Percentiles rank a stretch among this genome's conserved stretches.
phyloP scores from a whole-genome alignment of 176 grass and related monocot species.

The Pontederia crassipes region DNA sequence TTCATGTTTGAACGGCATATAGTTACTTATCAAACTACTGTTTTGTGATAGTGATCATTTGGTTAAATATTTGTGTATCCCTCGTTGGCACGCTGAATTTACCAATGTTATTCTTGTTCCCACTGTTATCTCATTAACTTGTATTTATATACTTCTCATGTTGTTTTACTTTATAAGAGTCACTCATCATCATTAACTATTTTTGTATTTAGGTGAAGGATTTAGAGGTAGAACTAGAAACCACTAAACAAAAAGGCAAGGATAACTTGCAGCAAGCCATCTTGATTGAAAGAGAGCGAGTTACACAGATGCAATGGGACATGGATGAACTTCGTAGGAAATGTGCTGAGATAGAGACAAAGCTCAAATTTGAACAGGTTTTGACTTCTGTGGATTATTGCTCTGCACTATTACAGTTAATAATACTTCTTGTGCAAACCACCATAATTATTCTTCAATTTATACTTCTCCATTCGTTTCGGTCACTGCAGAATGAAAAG shows the following conservation, averaged over 20 bases:
- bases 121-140: background rate
- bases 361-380: conserved; percentile 60
- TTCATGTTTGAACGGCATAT: background rate
- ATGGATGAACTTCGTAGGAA: conserved; percentile 92
- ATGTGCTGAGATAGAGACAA: conserved; percentile 79
- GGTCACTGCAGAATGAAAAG: conserved; percentile 58
- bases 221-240: conserved; percentile 95
- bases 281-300: conserved; percentile 78
- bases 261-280: conserved; percentile 80
- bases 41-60: conserved; percentile 6
- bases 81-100: no score
- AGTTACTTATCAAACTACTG: conserved; percentile 15
- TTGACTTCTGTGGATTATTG: conserved; percentile 4
- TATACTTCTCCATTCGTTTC: conserved; percentile 5
- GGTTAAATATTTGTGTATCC: no score
- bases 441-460: conserved; percentile 12
- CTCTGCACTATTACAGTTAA: conserved; percentile 10
- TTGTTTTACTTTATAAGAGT: conserved; percentile 9
- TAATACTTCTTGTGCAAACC: conserved; percentile 4
- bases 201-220: conserved; percentile 74
- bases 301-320: conserved; percentile 96
- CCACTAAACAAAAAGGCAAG: conserved; percentile 74
- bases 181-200: background rate
- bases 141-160: background rate
- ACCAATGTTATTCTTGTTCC: no score